Evolutionary conservation across 1,284 basidiomycete genomes (phyloP), one percentile per base, ranked within the genome.

Genomic region (Volvariella volvacea): DNA sequence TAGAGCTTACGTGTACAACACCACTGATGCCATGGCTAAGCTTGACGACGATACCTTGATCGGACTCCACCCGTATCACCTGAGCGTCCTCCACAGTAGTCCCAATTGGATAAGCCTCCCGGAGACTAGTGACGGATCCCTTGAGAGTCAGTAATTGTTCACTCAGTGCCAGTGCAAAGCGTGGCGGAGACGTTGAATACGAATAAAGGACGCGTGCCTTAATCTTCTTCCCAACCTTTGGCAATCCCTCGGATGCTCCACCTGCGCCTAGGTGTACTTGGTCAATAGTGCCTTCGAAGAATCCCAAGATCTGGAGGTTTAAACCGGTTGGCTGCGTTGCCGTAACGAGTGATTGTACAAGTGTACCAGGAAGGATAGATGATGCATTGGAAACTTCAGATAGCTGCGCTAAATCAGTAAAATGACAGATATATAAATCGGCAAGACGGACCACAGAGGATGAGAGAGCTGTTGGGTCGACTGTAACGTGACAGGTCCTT

Each of bases 231-330:
- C 92, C 93, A 40, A 88, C 60, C 61, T 88, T 92, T 65, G 77
- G 86, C 30, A 66, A 64, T 42, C 76, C 73, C 33, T 74, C 72
- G 4, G 70, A 61, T 15, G 69, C 59, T 28, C 25, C 25, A 38
- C 72, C 66, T 14, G 67, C 54, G 2, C 71, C 72, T 16, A 98
- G 67, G 64, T 99, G 94, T 49, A 85, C 78, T 36, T 82, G 69
- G 59, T 97, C 93, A 42, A 93, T 77, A 0, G 92, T 95, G 22
- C 92, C 95, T 41, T 92, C 86, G 62, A 94, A 98, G 65, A 91
- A 95, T 1, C 94, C 95, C 22, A 94, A 77, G 16, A 98, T 74
- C 65, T 95, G 93, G 40, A 99, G 71, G 57, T 90, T 90, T 42
- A 99, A 69, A 19, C 97, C 96, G 16, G 72, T 74, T 14, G 85